A percentile compares a stretch with the other conserved stretches of the same genome.
phyloP scores from a whole-genome alignment of 306 rosid genomes.

The Cotoneaster glaucophyllus region DNA sequence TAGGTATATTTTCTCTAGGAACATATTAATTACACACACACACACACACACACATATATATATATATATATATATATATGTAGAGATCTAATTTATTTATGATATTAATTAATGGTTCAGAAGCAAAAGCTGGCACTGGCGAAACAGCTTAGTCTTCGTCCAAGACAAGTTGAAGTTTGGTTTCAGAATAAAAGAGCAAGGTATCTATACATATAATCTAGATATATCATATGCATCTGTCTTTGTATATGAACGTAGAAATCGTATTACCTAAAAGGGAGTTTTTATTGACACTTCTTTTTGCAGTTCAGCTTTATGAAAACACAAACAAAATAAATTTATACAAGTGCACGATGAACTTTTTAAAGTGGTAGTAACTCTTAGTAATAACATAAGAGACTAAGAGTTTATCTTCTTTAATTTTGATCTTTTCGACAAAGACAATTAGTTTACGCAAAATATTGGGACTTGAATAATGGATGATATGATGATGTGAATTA shows the following conservation, averaged over 20 bases:
- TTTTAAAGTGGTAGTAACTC: too few relatives aligned
- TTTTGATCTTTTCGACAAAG: not conserved
- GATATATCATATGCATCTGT: not conserved
- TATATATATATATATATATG: too few relatives aligned
- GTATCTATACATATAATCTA: not conserved
- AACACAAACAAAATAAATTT: too few relatives aligned
- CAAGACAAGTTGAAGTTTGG: slow-evolving; percentile 37
- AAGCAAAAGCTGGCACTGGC: slow-evolving; percentile 24
- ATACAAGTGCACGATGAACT: too few relatives aligned
- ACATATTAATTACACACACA: not conserved
- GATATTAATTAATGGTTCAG: slow-evolving; percentile 10
- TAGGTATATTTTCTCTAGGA: not conserved
- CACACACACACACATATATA: too few relatives aligned
- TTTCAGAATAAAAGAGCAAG: slow-evolving; percentile 38
- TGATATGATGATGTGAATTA: not conserved
- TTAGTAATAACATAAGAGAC: not conserved
- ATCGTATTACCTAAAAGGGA: not conserved
- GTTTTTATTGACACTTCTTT: too few relatives aligned
- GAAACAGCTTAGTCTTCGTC: slow-evolving; percentile 24
- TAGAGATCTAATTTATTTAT: not conserved
- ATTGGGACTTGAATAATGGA: not conserved
- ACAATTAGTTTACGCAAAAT: not conserved
- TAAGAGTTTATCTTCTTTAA: not conserved
- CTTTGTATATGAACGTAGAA: not conserved
- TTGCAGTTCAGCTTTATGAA: too few relatives aligned